Conservation (phyloP, 768 basidiomycete species). For the Vararia minispora region DNA sequence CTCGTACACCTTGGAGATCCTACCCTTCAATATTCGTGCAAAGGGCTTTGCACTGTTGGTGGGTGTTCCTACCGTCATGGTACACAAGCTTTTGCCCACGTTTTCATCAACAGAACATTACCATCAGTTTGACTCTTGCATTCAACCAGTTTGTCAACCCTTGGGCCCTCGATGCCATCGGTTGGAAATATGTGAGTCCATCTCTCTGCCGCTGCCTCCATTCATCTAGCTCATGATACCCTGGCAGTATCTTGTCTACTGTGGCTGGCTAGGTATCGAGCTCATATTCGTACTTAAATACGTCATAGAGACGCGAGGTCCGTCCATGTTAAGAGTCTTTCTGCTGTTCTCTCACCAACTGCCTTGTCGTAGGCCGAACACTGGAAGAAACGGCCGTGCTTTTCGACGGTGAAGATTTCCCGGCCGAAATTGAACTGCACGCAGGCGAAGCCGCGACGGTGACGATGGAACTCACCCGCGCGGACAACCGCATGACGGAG, state of each 20-base stretch:
- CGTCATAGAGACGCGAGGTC: conserved; percentile 56
- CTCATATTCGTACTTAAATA: conserved; percentile 42
- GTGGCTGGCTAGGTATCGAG: conserved; percentile 55
- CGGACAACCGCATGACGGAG: no score
- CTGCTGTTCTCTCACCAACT: conserved; percentile 4
- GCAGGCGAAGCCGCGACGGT: conserved; percentile 38
- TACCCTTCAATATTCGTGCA: conserved; percentile 71
- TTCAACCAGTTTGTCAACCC: conserved; percentile 80
- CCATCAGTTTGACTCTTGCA: conserved; percentile 52
- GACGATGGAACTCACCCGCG: conserved; percentile 11
- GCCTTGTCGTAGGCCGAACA: conserved; percentile 34
- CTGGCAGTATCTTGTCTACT: conserved; percentile 42
- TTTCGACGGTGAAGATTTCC: conserved; percentile 49
- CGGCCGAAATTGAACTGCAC: conserved; percentile 30
- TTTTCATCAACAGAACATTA: conserved; percentile 35
- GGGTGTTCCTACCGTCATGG: conserved; percentile 8
- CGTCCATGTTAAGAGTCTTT: conserved; percentile 5
- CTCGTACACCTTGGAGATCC: conserved; percentile 59
- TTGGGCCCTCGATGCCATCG: conserved; percentile 44
- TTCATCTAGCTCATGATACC: conserved; percentile 8
- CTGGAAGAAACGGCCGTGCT: conserved; percentile 65
- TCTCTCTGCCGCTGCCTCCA: neutral
- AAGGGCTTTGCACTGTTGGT: conserved; percentile 74
- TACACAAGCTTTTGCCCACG: neutral
- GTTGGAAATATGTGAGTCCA: conserved; percentile 29